phyloP scores from a whole-genome alignment of 306 rosid species.

The Morella rubra region DNA sequence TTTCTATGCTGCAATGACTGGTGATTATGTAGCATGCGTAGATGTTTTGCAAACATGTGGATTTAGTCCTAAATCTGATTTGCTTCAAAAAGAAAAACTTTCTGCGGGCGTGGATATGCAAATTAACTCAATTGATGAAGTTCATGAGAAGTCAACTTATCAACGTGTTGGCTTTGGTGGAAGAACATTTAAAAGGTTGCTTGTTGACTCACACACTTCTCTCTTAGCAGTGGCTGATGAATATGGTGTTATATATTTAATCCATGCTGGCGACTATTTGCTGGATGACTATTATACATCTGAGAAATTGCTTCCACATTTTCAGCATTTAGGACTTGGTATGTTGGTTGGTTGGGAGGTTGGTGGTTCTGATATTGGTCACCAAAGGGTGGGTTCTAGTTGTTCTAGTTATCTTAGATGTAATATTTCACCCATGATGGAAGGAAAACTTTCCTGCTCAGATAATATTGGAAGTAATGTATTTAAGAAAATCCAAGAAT shows the following conservation, averaged over 20 bases:
- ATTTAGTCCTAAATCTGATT: slow-evolving; percentile 39
- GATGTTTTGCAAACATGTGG: slow-evolving; percentile 60
- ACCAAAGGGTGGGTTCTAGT: slow-evolving; percentile 47
- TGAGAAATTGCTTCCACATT: slow-evolving; percentile 58
- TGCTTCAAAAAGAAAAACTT: slow-evolving; percentile 32
- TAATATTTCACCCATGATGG: slow-evolving; percentile 31
- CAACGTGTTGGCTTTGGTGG: slow-evolving; percentile 35
- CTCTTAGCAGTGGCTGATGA: slow-evolving; percentile 76
- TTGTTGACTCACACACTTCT: slow-evolving; percentile 70
- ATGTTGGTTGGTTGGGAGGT: slow-evolving; percentile 75
- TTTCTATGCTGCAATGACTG: slow-evolving; percentile 63
- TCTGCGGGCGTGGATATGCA: slow-evolving; percentile 29
- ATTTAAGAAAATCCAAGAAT: slow-evolving; percentile 35
- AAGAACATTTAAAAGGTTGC: slow-evolving; percentile 69
- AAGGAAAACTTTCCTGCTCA: slow-evolving; percentile 30
- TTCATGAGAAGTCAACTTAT: slow-evolving; percentile 33
- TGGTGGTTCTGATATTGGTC: slow-evolving; percentile 71
- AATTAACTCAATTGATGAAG: slow-evolving; percentile 35
- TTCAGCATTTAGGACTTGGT: slow-evolving; percentile 58
- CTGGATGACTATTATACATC: slow-evolving; percentile 35
- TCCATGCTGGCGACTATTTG: slow-evolving; percentile 44
- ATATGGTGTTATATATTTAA: slow-evolving; percentile 71
- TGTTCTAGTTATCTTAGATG: slow-evolving; percentile 28
- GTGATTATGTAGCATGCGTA: slow-evolving; percentile 65
- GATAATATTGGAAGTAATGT: slow-evolving; percentile 34